Evolutionary conservation across 2,329 filamentous ascomycete species (phyloP), one percentile per base, ranked within the genome.

Genomic region (Xenoacremonium recifei): DNA sequence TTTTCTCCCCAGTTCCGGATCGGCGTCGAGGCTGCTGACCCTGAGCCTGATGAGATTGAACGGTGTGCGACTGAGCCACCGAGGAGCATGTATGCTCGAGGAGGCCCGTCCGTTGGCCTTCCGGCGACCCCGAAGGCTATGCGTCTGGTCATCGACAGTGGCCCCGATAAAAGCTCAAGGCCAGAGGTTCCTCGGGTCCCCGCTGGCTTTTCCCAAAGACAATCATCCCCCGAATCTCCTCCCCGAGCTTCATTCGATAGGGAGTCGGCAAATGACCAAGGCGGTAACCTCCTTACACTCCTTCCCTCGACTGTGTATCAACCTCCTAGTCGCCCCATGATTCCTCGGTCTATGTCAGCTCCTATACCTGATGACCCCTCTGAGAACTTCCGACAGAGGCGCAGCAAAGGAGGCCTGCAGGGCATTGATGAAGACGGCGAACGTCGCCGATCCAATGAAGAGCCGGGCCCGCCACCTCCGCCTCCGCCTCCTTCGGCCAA

Each of bases 51-150:
- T 17, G 54, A 61, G 11, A 70, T 65, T 32, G 70, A 77, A 18
- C 76, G 85, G 40, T 84, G 82, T 54, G 87, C 85, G 6, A 83
- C 80, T 2, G 83, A 86, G 46, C 79, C 82, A 2, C 74, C 71
- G 3, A 66, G 67, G 47, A 73, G 69, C 60, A 76, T 78, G 62
- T 75, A 74, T 47, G 70, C 71, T 23, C 53, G 61, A 13, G 67
- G 59, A 3, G 75, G 74, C 1, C 71, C 77, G 2, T 75, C 79
- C 5, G 77, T 92, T 38, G 91, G 90, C 1, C 76, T 96, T n/a
- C 90, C 92, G 12, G 89, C 90, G 3, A 96, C 91, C 1, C 91
- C 92, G 21, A 84, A 89, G 68, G 90, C 90, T 1, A 95, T 96
- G 90, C 81, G 87, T 16, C 82, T 95, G 2, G 82, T 88, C 32